Conservation (phyloP, 108 stramenopile species). For the Schizochytrium sp. region DNA sequence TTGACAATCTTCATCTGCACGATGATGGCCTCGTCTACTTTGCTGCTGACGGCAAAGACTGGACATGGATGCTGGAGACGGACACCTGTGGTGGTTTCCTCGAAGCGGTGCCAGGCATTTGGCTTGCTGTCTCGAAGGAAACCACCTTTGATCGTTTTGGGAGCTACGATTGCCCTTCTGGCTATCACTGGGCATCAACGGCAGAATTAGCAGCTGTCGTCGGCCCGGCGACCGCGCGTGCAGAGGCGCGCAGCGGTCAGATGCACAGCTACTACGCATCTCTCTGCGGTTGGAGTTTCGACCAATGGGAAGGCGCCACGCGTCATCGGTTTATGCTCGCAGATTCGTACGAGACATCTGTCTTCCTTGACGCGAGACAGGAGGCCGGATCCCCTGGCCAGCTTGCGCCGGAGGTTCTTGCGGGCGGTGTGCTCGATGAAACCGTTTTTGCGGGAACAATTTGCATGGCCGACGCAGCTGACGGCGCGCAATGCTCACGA, state of each 20-base stretch:
- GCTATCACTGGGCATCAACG: slow-evolving; percentile 4
- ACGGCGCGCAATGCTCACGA: background rate
- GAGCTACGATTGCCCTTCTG: background rate
- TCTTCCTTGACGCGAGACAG: background rate
- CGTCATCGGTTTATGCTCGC: background rate
- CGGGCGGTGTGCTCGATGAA: background rate
- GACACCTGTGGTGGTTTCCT: background rate
- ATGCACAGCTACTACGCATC: background rate
- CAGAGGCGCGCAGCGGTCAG: background rate
- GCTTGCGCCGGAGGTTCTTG: background rate
- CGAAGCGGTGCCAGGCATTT: background rate
- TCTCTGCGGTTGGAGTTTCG: background rate
- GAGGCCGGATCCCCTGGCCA: background rate
- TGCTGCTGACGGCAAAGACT: background rate
- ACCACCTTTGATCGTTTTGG: background rate
- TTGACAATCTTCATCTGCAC: background rate
- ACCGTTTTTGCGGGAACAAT: background rate
- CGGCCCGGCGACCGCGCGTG: background rate
- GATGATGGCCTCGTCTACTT: background rate
- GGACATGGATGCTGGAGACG: background rate
- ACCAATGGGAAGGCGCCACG: background rate
- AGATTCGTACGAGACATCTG: background rate
- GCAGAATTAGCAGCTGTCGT: background rate
- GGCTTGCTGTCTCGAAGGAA: background rate
- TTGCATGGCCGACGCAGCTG: background rate